Evolutionary conservation across 768 basidiomycete species (phyloP).

Genomic region (Tricholoma sp.): DNA sequence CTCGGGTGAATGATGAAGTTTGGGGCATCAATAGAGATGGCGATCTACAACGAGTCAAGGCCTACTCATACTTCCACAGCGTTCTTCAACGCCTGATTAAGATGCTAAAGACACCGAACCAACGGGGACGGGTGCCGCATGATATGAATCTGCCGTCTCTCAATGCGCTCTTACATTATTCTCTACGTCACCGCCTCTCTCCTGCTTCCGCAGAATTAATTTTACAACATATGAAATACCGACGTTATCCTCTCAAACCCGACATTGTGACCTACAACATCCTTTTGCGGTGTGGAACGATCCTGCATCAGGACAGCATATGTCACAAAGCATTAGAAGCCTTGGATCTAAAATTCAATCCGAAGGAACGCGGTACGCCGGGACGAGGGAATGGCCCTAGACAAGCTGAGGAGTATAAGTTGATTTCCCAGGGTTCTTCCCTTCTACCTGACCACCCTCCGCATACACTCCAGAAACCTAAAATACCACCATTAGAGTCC

Average conservation of each 20-base stretch:
- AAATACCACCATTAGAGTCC: constrained; percentile 4
- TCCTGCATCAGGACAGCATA: constrained; percentile 42
- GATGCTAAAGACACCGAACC: constrained; percentile 14
- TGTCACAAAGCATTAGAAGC: constrained; percentile 31
- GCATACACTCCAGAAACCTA: constrained; percentile 4
- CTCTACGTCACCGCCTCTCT: constrained; percentile 56
- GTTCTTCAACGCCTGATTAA: constrained; percentile 38
- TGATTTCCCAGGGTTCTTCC: not conserved
- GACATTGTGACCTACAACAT: constrained; percentile 52
- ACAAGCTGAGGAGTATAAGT: not conserved
- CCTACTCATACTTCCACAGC: constrained; percentile 43
- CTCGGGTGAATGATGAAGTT: constrained; percentile 32
- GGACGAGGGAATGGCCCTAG: not conserved
- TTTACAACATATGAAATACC: constrained; percentile 49
- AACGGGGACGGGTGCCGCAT: constrained; percentile 8
- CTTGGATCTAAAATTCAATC: constrained; percentile 14
- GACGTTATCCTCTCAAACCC: constrained; percentile 38
- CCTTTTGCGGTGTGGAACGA: constrained; percentile 48
- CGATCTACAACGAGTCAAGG: constrained; percentile 26
- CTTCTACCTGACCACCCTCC: not conserved
- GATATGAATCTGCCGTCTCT: constrained; percentile 28
- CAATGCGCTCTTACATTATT: constrained; percentile 63
- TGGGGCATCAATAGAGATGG: constrained; percentile 29
- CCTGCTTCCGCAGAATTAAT: constrained; percentile 41
- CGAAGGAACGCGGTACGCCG: not conserved